Evolutionary conservation across 768 basidiomycete species (phyloP), one percentile per base, ranked within the genome.

Genomic region (Mycena belliarum): DNA sequence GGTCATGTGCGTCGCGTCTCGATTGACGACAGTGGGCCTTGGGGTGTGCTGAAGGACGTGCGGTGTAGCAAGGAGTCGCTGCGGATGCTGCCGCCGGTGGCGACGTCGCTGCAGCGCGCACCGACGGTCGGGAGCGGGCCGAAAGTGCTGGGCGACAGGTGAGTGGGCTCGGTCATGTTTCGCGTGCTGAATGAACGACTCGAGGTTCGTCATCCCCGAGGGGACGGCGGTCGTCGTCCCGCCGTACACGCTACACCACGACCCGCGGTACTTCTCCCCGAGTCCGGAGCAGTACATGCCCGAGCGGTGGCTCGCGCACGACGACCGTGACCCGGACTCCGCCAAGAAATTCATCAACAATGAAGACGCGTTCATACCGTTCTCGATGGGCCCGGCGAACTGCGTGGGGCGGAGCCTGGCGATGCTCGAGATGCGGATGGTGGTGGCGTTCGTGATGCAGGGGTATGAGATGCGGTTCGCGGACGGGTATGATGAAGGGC

Each of bases 341-440:
- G n/a, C n/a, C n/a, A n/a, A n/a, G n/a, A 25, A 15, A n/a, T 57
- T 73, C 57, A 59, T 66, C 8, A 68, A 73, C 52, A 72, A 80
- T 46, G 51, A 68, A 35, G 63, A 67, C 18, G 78, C 78, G 2
- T 81, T 75, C 55, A 73, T 80, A 24, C 77, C 79, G 11, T 80
- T 80, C 57, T 79, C 78, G 10, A 67, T 67, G 43, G 79, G 79
- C 2, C 76, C 77, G 14, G 70, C 74, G 15, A 77, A 73, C 23
- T 81, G 79, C 59, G 75, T 75, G 3, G 79, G 79, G 4, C 73
- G 75, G 60, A 72, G 70, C 37, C 70, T 82, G 14, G 79, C 79
- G 4, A 68, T 70, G 49, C 72, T 71, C 51, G 77, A 82, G 61
- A 73, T 80, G 65, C 72, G 75, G 40, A 73, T 70, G 47, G 69